Conservation (phyloP, 805 yeast species). For the Wickerhamiella spandovensis region DNA sequence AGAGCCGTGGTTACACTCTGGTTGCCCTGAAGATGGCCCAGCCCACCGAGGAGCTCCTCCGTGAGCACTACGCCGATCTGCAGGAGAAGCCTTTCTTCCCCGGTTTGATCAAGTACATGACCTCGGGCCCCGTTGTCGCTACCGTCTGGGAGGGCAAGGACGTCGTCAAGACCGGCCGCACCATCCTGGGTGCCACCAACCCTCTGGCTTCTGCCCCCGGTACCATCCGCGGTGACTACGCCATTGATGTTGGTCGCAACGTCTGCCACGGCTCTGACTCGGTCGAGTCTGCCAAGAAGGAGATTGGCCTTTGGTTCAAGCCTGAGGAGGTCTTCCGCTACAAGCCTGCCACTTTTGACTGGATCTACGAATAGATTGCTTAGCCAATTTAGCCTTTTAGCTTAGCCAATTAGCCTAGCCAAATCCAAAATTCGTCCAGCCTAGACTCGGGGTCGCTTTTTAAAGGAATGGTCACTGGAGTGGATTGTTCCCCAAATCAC, state of each 20-base stretch:
- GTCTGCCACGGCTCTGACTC: constrained; percentile 99
- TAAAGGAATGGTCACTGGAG: too few species aligned
- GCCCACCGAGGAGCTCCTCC: constrained; percentile 77
- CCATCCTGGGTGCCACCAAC: constrained; percentile 97
- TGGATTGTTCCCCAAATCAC: too few species aligned
- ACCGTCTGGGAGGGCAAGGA: constrained; percentile 99
- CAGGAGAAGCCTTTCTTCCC: constrained; percentile 97
- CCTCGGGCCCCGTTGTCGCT: constrained; percentile 96
- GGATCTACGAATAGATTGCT: constrained; percentile 64
- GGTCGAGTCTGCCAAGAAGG: constrained; percentile 93
- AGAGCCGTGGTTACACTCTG: constrained; percentile 93
- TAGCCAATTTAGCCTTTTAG: too few species aligned
- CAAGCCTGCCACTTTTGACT: constrained; percentile 70
- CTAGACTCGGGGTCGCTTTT: too few species aligned
- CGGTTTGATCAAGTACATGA: constrained; percentile 89
- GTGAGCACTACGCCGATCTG: constrained; percentile 92
- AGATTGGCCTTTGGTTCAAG: constrained; percentile 96
- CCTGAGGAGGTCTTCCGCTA: constrained; percentile 87
- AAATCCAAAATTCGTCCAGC: too few species aligned
- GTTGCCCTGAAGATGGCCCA: constrained; percentile 86
- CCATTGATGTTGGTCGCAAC: constrained; percentile 98
- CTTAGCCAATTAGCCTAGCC: too few species aligned
- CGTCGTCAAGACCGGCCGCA: constrained; percentile 97
- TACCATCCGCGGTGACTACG: constrained; percentile 98
- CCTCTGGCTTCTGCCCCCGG: constrained; percentile 97